Evolutionary conservation across 345 rosid genomes (phyloP), one percentile per base, ranked within the genome.

Genomic region (Salix dunnii): DNA sequence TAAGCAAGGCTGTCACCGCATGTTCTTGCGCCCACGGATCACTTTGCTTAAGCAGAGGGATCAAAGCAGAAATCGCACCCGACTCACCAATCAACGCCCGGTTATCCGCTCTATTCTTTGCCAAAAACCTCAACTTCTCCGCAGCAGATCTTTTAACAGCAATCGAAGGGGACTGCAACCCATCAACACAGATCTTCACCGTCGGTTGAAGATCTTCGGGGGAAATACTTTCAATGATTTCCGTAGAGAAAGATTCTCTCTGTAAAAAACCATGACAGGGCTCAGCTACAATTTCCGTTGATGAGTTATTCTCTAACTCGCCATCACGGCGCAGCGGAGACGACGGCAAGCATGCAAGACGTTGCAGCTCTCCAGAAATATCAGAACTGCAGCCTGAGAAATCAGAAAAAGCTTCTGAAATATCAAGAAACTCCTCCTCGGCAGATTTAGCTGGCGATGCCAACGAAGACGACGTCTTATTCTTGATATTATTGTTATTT

Each of bases 171-270:
- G 99, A 96, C 13, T 70, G 88, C 55, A 96, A 91, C 12, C 96
- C 93, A 40, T 89, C 96, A 68, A 93, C 82, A 76, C 99, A 96
- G 85, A 91, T 91, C 89, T 91, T 91, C 76, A 96, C 94, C 6
- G 98, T 91, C 46, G 98, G 99, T 72, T 89, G 96, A 13, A 96
- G 98, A 89, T 96, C 99, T 77, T 96, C 99, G 3, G 99, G 96
- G 49, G 98, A 93, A 61, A 93, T 93, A 82, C 92, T 85, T 86
- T 96, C 99, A 8, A 93, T 90, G 61, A 96, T 93, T 85, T 96
- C 99, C 10, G 96, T 90, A 1, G 98, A 96, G 84, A 96, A 96
- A 67, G 61, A 86, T 72, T 93, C 98, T 49, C 98, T 87, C 85
- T 89, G 89, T 13, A 96, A 84, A 74, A 95, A 92, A 28, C 97